Evolutionary conservation across 352 stramenopile species (phyloP).

Genomic region (Thalassiosira livingstoniorum): DNA sequence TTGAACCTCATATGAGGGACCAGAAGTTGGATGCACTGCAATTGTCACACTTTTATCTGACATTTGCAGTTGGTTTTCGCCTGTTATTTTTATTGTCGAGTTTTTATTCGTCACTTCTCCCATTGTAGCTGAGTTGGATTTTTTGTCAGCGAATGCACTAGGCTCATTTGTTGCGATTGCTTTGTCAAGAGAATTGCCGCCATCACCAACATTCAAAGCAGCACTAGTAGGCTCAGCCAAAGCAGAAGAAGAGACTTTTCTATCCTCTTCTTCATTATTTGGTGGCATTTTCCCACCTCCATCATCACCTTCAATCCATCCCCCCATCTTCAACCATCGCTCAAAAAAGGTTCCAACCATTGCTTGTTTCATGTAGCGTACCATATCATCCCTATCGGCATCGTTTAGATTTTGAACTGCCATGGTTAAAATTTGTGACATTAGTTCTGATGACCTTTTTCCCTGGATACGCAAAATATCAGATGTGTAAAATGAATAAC

Average conservation of each 20-base stretch:
- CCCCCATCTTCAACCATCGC: conserved; percentile 79
- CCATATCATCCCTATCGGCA: conserved; percentile 79
- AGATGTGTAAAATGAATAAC: background rate
- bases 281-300: background rate
- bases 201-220: too few species aligned
- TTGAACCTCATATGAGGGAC: too few species aligned
- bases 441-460: conserved; percentile 82
- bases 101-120: too few species aligned
- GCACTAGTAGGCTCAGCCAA: too few species aligned
- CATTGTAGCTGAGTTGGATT: too few species aligned
- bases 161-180: too few species aligned
- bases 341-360: conserved; percentile 87
- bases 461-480: conserved; percentile 47
- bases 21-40: too few species aligned
- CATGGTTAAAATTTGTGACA: conserved; percentile 85
- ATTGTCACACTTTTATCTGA: too few species aligned
- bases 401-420: conserved; percentile 79
- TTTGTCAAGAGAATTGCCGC: too few species aligned
- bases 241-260: background rate
- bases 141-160: too few species aligned
- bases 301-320: conserved; percentile 57
- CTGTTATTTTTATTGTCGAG: too few species aligned
- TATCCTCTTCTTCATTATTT: background rate
- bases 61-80: background rate
- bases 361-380: conserved; percentile 84